These are phyloP conservation scores for Lactarius akahatsu DNA, from an alignment of 768 basidiomycete species.

Conservation along the genomic window DNA sequence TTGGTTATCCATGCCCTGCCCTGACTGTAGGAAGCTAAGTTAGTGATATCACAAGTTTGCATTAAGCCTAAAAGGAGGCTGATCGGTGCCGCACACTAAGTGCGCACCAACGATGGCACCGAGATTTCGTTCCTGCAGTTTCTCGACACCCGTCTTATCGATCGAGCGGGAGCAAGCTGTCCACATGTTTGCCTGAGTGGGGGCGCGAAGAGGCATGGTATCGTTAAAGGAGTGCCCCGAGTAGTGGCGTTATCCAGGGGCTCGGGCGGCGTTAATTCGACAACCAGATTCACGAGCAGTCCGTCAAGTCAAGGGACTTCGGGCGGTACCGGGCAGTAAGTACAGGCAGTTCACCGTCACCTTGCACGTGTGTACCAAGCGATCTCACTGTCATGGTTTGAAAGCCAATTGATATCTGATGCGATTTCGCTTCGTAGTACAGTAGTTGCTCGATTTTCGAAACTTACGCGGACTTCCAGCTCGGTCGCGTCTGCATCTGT, in stretches of 20 bases:
- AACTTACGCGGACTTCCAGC: conserved; percentile 1
- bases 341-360: not conserved
- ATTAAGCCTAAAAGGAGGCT: not conserved
- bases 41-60: not conserved
- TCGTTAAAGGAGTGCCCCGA: not conserved
- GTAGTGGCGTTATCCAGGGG: conserved; percentile 1
- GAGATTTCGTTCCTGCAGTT: conserved; percentile 3
- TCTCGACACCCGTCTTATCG: conserved; percentile 21
- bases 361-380: not conserved
- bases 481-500: not conserved
- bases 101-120: not conserved
- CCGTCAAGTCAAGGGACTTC: not conserved
- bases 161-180: conserved; percentile 3
- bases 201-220: not conserved
- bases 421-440: not conserved
- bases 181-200: conserved; percentile 1
- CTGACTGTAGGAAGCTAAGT: conserved; percentile 3
- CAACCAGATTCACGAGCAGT: not conserved
- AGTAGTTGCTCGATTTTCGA: not conserved
- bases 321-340: not conserved
- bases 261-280: not conserved
- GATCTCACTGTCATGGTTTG: not conserved
- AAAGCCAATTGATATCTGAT: not conserved
- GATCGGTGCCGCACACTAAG: conserved; percentile 15
- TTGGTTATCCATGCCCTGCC: not conserved